These are phyloP conservation scores for Luffa aegyptiaca DNA, from an alignment of 306 rosid species.

Conservation along the genomic window DNA sequence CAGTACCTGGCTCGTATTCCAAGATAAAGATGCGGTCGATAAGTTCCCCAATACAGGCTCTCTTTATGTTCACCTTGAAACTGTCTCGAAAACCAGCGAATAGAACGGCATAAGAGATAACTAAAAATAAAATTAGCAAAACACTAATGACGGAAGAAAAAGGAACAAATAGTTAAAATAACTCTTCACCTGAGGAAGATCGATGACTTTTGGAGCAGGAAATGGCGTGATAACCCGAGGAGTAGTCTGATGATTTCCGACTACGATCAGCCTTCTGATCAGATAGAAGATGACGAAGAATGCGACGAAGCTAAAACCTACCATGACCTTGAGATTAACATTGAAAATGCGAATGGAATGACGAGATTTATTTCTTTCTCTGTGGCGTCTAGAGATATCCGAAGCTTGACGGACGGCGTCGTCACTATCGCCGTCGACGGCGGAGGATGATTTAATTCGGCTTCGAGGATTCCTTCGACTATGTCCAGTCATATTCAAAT, in stretches of 20 bases:
- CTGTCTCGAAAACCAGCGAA: conserved; percentile 29
- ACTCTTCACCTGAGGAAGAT: conserved; percentile 74
- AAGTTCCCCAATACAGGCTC: conserved; percentile 97
- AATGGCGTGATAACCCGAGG: conserved; percentile 66
- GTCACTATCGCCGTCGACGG: conserved; percentile 1
- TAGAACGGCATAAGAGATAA: background rate
- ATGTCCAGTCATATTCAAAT: conserved; percentile 38
- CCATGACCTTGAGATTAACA: conserved; percentile 37
- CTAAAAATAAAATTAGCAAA: background rate
- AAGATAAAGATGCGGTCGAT: conserved; percentile 82
- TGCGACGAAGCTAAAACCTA: conserved; percentile 34
- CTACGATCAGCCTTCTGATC: conserved; percentile 28
- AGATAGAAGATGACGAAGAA: conserved; percentile 43
- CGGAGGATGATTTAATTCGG: conserved; percentile 37
- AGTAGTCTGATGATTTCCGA: conserved; percentile 15
- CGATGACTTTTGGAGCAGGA: conserved; percentile 74
- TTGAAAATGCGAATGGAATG: conserved; percentile 38
- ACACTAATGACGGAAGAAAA: background rate
- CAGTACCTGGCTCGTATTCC: conserved; percentile 86
- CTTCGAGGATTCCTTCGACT: conserved; percentile 43
- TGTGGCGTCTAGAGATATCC: conserved; percentile 23
- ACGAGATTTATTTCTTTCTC: conserved; percentile 21
- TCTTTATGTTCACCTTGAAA: conserved; percentile 93
- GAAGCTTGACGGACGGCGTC: background rate
- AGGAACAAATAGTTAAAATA: background rate